These are phyloP conservation scores for Leishmania braziliensis DNA, from an alignment of 208 protist species.

Conservation along the genomic window DNA sequence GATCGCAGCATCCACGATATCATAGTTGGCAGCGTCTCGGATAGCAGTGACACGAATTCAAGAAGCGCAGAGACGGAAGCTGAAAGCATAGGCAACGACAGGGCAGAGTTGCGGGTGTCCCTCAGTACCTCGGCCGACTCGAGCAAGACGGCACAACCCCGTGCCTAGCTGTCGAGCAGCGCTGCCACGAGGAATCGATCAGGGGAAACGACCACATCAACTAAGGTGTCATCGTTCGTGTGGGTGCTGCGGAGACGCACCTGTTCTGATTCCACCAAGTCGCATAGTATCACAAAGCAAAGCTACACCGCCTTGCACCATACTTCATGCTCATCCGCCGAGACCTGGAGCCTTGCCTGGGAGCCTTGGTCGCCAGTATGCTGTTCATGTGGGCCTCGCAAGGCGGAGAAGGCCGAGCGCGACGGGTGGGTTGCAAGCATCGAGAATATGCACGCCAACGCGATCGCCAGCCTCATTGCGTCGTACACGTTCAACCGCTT, in stretches of 20 bases:
- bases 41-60: slow-evolving; percentile 8
- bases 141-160: neutral
- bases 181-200: slow-evolving; percentile 8
- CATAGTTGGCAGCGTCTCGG: slow-evolving; percentile 5
- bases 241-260: neutral
- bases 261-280: slow-evolving; percentile 2
- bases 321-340: neutral
- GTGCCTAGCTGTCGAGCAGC: slow-evolving; percentile 4
- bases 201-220: neutral
- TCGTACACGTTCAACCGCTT: slow-evolving; percentile 25
- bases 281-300: slow-evolving; percentile 1
- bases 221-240: neutral
- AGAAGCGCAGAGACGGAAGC: slow-evolving; percentile 1
- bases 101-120: neutral
- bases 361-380: neutral
- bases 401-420: neutral
- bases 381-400: neutral
- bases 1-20: slow-evolving; percentile 32
- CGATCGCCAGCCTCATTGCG: slow-evolving; percentile 15
- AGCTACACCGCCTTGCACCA: neutral
- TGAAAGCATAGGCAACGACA: neutral
- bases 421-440: neutral
- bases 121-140: neutral
- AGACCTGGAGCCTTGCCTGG: neutral
- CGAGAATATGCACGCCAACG: slow-evolving; percentile 12